Evolutionary conservation across 345 rosid species (phyloP), one percentile per base, ranked within the genome.

Genomic region (Bretschneidera sinensis): DNA sequence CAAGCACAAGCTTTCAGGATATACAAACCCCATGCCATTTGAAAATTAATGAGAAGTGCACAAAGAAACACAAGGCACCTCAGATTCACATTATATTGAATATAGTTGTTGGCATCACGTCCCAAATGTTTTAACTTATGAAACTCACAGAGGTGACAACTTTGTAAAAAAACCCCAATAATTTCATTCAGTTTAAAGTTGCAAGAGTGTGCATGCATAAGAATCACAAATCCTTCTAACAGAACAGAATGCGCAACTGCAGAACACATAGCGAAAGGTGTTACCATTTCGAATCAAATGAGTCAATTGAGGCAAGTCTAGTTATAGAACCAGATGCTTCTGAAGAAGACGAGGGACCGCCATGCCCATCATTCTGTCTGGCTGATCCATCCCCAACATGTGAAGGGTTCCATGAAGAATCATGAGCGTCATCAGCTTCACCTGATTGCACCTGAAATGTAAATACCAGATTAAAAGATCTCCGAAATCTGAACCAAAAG

Each of bases 241-340:
- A 4, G 6, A 31, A 31, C 35, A 4, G 6, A 31, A 31, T 9
- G 35, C 4, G 35, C 6, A 31, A 31, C 35, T 31, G 9, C 4
- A 39, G 4, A 39, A 31, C 4, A 39, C 45, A 53, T 25, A 54
- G 23, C 22, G 9, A 54, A 67, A 4, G 51, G n/a, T 59, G 55
- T 74, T 83, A 95, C 99, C 99, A 91, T 81, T 88, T 95, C 14
- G 99, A 95, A 77, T 95, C 97, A 54, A 86, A 95, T 69, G 99
- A 95, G 74, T 95, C 99, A 43, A 95, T 91, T 43, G 99, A 88
- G 53, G 99, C 97, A 23, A 95, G 95, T 78, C 97, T 80, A 18
- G 96, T 91, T 60, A 88, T 76, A 69, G 82, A 82, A 23, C 84
- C 79, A 25, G 92, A 77, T 48, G 81, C 72, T 68, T 88, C 97